Conservation (phyloP, 176 grass and related monocot genomes). For the Carex pumila region DNA sequence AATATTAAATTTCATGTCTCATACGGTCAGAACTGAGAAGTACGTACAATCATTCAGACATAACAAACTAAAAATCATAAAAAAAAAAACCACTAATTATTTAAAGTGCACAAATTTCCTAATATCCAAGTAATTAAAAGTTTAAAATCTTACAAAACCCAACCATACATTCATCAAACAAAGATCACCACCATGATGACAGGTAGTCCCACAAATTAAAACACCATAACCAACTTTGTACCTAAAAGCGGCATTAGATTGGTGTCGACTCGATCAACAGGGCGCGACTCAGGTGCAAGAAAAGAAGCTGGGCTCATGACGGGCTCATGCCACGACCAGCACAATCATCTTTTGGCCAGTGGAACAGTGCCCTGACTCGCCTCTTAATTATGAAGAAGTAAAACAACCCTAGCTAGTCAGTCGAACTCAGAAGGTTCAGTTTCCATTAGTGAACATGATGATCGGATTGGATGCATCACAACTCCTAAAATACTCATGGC, state of each 20-base stretch:
- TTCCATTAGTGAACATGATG: conserved; percentile 35
- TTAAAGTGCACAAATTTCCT: too few species aligned
- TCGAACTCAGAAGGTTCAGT: conserved; percentile 47
- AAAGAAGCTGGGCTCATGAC: background rate
- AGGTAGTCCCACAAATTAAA: too few species aligned
- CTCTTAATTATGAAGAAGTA: too few species aligned
- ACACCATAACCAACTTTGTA: background rate
- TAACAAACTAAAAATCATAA: too few species aligned
- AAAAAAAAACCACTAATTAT: too few species aligned
- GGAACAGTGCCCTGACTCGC: conserved; percentile 35
- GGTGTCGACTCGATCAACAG: conserved; percentile 14
- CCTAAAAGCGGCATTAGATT: background rate
- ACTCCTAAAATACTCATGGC: conserved; percentile 41
- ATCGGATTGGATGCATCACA: conserved; percentile 40
- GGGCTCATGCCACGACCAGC: conserved; percentile 22
- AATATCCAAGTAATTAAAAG: too few species aligned
- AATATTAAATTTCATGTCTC: too few species aligned
- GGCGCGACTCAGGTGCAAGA: background rate
- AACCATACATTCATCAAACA: too few species aligned
- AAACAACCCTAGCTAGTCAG: background rate
- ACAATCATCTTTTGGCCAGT: conserved; percentile 56
- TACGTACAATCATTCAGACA: too few species aligned
- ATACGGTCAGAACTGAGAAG: too few species aligned
- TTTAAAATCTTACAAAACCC: too few species aligned
- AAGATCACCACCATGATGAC: too few species aligned